Evolutionary conservation across 2,329 filamentous ascomycete genomes (phyloP), one percentile per base, ranked within the genome.

Genomic region (Venturia oleaginea): DNA sequence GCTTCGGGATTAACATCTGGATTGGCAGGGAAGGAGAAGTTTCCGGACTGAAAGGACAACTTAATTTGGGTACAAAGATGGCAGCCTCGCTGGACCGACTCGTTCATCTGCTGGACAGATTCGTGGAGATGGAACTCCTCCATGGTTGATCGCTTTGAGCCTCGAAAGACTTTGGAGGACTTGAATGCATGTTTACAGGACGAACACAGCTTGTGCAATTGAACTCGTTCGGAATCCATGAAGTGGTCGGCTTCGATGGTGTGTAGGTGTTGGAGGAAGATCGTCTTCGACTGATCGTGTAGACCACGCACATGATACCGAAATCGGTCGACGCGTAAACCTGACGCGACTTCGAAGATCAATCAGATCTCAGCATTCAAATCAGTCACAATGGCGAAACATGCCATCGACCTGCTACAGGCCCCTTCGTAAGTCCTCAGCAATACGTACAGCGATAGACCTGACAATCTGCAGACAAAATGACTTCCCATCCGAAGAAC

Each of bases 351-450:
- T 57, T 34, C n/a, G 30, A 3, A n/a, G 17, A 51, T 27, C 46
- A 57, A 57, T 57, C 27, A n/a, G n/a, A 34, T 34, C 51, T 19
- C 51, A 57, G 10, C 24, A 6, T 22, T 22, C 15, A 57, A 34
- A 34, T 34, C 27, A 34, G 10, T 15, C 11, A 34, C n/a, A 24
- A 62, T 62, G 60, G 60, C 60, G 13, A 62, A 62, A 37, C 60
- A 62, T 62, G 24, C 60, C 7, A 24, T 37, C 22, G 43, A 51
- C 43, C 43, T 62, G 10, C 42, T 62, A 19, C 42, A 62, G 27
- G 24, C 42, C 27, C 60, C 60, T 5, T 46, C 40, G 60, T 62
- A 30, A 32, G 43, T 42, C 11, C 3, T 8, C n/a, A 24, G 42
- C 10, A 30, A 15, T 22, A 17, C 15, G 15, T 8, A 42, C 17